A percentile compares a stretch with the other conserved stretches of the same genome.
Conservation (phyloP, 768 basidiomycete genomes). For the Pisolithus tinctorius region DNA sequence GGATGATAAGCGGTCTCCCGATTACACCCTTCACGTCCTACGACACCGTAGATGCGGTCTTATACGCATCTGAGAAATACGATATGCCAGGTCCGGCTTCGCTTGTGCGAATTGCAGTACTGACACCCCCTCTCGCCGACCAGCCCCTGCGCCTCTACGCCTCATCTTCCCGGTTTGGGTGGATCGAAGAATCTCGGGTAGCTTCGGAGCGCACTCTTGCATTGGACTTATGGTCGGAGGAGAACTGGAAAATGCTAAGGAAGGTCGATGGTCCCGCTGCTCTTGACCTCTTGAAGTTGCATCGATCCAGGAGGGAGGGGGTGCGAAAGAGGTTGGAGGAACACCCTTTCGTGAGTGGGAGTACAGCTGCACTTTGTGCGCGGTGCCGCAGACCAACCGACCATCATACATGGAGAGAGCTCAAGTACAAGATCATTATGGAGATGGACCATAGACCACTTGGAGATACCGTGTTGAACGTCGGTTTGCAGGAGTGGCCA, state of each 20-base stretch:
- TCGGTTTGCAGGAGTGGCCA: slow-evolving; percentile 47
- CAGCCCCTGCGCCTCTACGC: slow-evolving; percentile 50
- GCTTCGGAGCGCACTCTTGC: slow-evolving; percentile 52
- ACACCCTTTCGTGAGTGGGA: slow-evolving; percentile 50
- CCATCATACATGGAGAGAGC: slow-evolving; percentile 59
- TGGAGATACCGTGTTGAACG: slow-evolving; percentile 48
- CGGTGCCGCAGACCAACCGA: slow-evolving; percentile 43
- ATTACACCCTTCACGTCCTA: slow-evolving; percentile 43
- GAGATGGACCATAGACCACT: slow-evolving; percentile 56
- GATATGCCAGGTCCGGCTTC: slow-evolving; percentile 62
- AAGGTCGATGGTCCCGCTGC: slow-evolving; percentile 46
- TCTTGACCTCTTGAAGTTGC: slow-evolving; percentile 49
- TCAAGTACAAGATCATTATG: slow-evolving; percentile 48
- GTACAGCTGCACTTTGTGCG: slow-evolving; percentile 36
- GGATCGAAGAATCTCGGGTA: slow-evolving; percentile 48
- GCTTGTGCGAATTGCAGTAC: slow-evolving; percentile 51
- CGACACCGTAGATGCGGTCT: slow-evolving; percentile 48
- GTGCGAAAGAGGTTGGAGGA: slow-evolving; percentile 45
- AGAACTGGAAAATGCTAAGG: slow-evolving; percentile 37
- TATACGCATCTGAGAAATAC: slow-evolving; percentile 63
- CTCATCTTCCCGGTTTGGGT: slow-evolving; percentile 50
- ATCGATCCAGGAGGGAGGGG: slow-evolving; percentile 43
- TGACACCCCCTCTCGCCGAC: slow-evolving; percentile 43
- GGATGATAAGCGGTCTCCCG: slow-evolving; percentile 56
- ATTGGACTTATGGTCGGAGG: slow-evolving; percentile 43